Evolutionary conservation across 1,139 yeast species (phyloP).

Genomic region (Debaryomyces robertsiae): DNA sequence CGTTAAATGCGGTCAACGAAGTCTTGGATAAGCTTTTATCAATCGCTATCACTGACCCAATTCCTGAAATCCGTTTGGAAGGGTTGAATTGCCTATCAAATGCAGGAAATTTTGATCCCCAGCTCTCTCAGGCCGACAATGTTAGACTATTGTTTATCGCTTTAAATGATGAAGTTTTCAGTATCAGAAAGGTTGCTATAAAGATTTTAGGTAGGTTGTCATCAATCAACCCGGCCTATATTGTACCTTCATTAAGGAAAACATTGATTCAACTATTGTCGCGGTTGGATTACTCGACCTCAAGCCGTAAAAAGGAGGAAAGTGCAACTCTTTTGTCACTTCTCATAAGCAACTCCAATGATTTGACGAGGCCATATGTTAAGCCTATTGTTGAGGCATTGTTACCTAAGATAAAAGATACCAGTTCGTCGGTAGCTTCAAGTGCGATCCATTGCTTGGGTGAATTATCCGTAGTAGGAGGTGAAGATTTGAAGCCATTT

Average conservation of each 20-base stretch:
- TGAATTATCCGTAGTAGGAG: slow-evolving; percentile 84
- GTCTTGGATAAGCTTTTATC: slow-evolving; percentile 80
- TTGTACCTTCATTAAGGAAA: slow-evolving; percentile 88
- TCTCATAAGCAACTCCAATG: slow-evolving; percentile 75
- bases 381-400: slow-evolving; percentile 86
- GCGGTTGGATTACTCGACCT: slow-evolving; percentile 77
- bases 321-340: slow-evolving; percentile 76
- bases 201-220: slow-evolving; percentile 82
- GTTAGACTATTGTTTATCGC: slow-evolving; percentile 85
- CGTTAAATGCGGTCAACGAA: slow-evolving; percentile 81
- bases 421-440: slow-evolving; percentile 78
- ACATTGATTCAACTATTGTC: slow-evolving; percentile 83
- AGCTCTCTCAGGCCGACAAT: slow-evolving; percentile 90
- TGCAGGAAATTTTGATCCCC: slow-evolving; percentile 82
- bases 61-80: slow-evolving; percentile 78
- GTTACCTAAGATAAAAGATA: slow-evolving; percentile 73
- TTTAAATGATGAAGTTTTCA: slow-evolving; percentile 85
- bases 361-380: slow-evolving; percentile 83
- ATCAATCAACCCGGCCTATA: slow-evolving; percentile 88
- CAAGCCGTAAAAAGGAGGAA: slow-evolving; percentile 82
- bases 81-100: slow-evolving; percentile 65
- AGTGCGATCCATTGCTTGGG: slow-evolving; percentile 90
- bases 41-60: slow-evolving; percentile 88
- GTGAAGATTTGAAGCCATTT: slow-evolving; percentile 77
- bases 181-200: slow-evolving; percentile 79